A percentile compares a stretch with the other conserved stretches of the same genome.
Evolutionary conservation across 129 eudicot species (phyloP).

Genomic region (Glebionis coronaria): DNA sequence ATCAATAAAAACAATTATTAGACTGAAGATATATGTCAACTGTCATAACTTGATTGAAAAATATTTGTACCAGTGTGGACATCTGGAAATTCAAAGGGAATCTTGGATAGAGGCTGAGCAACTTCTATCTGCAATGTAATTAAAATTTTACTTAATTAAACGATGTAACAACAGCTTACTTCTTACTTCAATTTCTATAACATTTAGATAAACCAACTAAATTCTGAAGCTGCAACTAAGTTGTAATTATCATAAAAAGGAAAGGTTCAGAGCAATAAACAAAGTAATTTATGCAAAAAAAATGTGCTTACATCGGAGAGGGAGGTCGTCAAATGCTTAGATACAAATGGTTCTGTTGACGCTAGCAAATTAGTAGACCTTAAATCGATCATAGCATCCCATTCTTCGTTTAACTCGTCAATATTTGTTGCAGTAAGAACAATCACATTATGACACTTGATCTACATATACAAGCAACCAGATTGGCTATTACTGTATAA

Average conservation of each 20-base stretch:
- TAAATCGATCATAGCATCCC: conserved; percentile 62
- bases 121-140: conserved; percentile 55
- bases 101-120: conserved; percentile 77
- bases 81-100: conserved; percentile 71
- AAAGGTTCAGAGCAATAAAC: no score
- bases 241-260: no score
- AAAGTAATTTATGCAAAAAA: background rate
- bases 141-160: background rate
- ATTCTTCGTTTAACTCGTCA: conserved; percentile 64
- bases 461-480: conserved; percentile 46
- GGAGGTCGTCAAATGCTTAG: conserved; percentile 51
- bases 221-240: no score
- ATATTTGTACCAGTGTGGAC: conserved; percentile 54
- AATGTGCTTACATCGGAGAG: conserved; percentile 70
- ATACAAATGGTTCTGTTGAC: conserved; percentile 43
- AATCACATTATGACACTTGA: conserved; percentile 85
- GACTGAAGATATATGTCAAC: background rate
- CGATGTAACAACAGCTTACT: no score
- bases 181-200: no score
- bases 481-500: background rate
- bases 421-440: conserved; percentile 73
- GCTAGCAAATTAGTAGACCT: conserved; percentile 44
- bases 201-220: no score
- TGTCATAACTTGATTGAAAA: background rate
- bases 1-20: conserved; percentile 5